These are phyloP conservation scores for Blastocystis sp. DNA, from an alignment of 352 stramenopile species.

Conservation along the genomic window DNA sequence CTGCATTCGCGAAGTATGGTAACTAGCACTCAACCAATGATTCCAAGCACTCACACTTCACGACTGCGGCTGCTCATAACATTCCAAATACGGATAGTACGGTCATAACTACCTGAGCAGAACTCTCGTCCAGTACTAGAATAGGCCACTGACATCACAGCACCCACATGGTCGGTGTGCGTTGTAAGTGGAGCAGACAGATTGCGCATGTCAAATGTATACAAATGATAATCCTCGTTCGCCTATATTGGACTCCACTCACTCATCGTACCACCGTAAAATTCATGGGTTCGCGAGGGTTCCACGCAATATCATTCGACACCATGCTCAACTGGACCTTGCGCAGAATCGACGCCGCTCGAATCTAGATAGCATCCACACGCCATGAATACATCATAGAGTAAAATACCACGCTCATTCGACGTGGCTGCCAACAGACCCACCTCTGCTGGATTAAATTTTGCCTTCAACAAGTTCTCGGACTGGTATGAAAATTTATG, in stretches of 20 bases:
- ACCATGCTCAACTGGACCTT: slow-evolving; percentile 91
- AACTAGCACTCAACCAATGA: slow-evolving; percentile 65
- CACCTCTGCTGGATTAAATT: slow-evolving; percentile 90
- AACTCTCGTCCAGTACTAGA: slow-evolving; percentile 95
- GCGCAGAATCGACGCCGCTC: slow-evolving; percentile 82
- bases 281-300: slow-evolving; percentile 96
- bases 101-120: slow-evolving; percentile 92
- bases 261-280: slow-evolving; percentile 80
- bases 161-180: slow-evolving; percentile 95
- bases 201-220: slow-evolving; percentile 99
- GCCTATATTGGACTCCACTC: slow-evolving; percentile 68
- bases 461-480: slow-evolving; percentile 87
- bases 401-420: slow-evolving; percentile 80
- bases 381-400: slow-evolving; percentile 76
- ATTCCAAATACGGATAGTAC: slow-evolving; percentile 93
- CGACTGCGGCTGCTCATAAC: slow-evolving; percentile 75
- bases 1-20: slow-evolving; percentile 99
- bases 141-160: slow-evolving; percentile 93
- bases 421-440: slow-evolving; percentile 87
- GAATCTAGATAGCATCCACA: slow-evolving; percentile 64
- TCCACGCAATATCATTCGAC: slow-evolving; percentile 96
- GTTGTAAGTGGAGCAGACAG: slow-evolving; percentile 81
- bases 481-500: slow-evolving; percentile 83
- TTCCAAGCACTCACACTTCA: slow-evolving; percentile 69
- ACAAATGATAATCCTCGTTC: slow-evolving; percentile 97